phyloP scores from a whole-genome alignment of 2,329 filamentous ascomycete species.

The Xylariaceae sp. region DNA sequence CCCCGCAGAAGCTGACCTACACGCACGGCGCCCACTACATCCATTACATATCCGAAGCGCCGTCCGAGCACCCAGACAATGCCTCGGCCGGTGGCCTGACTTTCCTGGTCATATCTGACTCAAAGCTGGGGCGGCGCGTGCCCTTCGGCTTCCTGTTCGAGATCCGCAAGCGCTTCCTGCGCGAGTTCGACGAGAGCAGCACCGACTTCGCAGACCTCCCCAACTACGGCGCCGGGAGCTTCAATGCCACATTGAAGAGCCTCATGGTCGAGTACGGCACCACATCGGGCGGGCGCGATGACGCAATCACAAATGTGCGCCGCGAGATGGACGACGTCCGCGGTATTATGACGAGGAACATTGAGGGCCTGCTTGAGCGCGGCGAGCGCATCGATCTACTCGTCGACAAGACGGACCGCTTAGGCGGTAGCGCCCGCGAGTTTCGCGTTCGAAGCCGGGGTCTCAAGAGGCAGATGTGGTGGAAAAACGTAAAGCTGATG shows the following conservation, averaged over 20 bases:
- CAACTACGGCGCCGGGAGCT: constrained; percentile 82
- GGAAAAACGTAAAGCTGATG: constrained; percentile 98
- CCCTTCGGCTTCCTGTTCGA: constrained; percentile 90
- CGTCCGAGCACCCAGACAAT: constrained; percentile 55
- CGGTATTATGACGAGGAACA: constrained; percentile 94
- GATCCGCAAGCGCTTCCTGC: constrained; percentile 81
- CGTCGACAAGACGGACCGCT: constrained; percentile 91
- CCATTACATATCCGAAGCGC: constrained; percentile 87
- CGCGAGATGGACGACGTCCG: constrained; percentile 87
- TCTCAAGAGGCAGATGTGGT: constrained; percentile 94
- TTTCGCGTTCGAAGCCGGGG: constrained; percentile 84
- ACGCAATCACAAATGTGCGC: constrained; percentile 78
- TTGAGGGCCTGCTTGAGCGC: constrained; percentile 80
- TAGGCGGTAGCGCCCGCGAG: constrained; percentile 83
- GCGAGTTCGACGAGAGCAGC: constrained; percentile 56
- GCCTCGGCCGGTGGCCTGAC: constrained; percentile 74
- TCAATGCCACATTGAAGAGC: constrained; percentile 71
- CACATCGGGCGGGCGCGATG: constrained; percentile 65
- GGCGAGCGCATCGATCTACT: constrained; percentile 90
- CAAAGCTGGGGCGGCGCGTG: constrained; percentile 75
- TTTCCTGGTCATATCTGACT: constrained; percentile 83
- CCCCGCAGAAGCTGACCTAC: constrained; percentile 85
- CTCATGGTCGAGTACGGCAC: constrained; percentile 83
- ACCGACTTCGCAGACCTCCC: constrained; percentile 74
- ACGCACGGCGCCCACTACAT: constrained; percentile 88